Conservation (phyloP, 2,329 filamentous ascomycete genomes). For the Ascocoryne sarcoides region DNA sequence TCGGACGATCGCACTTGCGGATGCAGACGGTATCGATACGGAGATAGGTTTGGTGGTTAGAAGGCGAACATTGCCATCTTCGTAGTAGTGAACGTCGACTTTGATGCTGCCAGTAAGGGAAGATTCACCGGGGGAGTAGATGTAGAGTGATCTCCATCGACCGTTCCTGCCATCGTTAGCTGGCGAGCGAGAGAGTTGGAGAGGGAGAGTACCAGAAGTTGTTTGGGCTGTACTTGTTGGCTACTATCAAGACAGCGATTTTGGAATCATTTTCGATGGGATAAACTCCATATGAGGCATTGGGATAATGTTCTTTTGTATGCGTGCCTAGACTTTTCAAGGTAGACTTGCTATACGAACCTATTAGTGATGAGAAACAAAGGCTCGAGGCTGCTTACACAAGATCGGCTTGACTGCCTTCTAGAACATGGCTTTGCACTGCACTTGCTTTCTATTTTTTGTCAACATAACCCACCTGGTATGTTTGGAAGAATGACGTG, state of each 20-base stretch:
- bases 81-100: constrained; percentile 98
- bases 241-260: constrained; percentile 75
- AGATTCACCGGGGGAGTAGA: constrained; percentile 61
- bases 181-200: background rate
- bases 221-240: constrained; percentile 94
- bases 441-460: constrained; percentile 65
- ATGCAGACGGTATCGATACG: constrained; percentile 49
- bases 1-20: constrained; percentile 53
- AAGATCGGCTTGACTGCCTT: constrained; percentile 68
- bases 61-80: constrained; percentile 94
- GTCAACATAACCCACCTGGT: constrained; percentile 9
- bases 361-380: too few relatives aligned
- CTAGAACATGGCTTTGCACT: constrained; percentile 69
- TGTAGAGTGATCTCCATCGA: constrained; percentile 86
- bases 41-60: constrained; percentile 74
- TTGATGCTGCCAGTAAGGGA: constrained; percentile 72
- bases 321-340: constrained; percentile 69
- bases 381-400: constrained; percentile 48
- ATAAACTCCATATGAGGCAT: constrained; percentile 72
- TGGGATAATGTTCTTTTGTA: constrained; percentile 81
- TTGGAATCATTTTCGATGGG: constrained; percentile 67
- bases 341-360: constrained; percentile 66
- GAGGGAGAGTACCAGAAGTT: constrained; percentile 71
- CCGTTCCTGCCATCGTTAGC: constrained; percentile 60
- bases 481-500: constrained; percentile 27